Base-by-base conservation (phyloP, 2,329 filamentous ascomycete genomes). In the Chalaropsis thielavioides region DNA sequence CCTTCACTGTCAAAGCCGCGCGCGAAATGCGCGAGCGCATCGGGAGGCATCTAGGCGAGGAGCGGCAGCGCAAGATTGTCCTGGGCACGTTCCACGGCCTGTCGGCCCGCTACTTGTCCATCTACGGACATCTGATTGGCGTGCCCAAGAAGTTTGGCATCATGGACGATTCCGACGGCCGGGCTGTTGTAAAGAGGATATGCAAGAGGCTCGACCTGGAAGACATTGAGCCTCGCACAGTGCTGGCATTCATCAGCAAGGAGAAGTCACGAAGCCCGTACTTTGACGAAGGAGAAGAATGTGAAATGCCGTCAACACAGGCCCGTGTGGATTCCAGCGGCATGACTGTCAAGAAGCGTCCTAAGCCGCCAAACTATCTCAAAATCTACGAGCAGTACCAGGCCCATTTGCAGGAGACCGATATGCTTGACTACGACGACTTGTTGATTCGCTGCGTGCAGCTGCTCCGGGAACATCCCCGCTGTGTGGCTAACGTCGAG, bases 51-150 rank as follows among this genome's bases (percentile, higher is more conserved):
- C 80, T 97, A n/a, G 91, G 91, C 0, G 82, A 87, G 67, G 86
- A 86, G 5, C 77, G 86, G 17, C 89, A 91, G 72, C 85, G 82
- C 64, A 88, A 85, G 70, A 79, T 99, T 68, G 82, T 96, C 40
- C 78, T 99, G 3, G 92, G 92, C 19, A 99, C 94, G 0, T 97
- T 99, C 70, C 92, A 99, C 76, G 95, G 91, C 60, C 91, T 99
- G 69, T 86, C 92, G 63, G 82, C 90, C 56, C 84, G 90, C 66
- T 97, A 96, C 72, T 78, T 99, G 17, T 83, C 86, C 49, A 82
- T 83, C 31, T 97, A 97, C 73, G 92, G 94, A 46, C 83, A 90
- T 71, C 79, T 88, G 67, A 94, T 97, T 71, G 90, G 89, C 13
- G 77, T 99, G 59, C 80, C 84, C 68, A 86, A 87, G 70, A 89